Evolutionary conservation across 805 yeast genomes (phyloP).

Genomic region (Ogataea saltuana): DNA sequence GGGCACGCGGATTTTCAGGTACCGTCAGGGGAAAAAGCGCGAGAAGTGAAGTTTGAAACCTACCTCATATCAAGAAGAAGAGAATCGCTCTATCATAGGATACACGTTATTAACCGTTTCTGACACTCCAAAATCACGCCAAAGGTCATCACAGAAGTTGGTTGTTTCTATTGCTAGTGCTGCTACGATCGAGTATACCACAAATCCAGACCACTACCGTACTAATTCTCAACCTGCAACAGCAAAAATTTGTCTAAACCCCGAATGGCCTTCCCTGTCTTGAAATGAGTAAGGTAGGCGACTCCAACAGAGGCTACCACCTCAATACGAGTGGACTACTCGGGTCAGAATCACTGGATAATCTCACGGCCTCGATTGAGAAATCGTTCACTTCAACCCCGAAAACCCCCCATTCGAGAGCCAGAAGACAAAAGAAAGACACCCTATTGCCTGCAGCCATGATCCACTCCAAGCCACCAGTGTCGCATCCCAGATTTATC

Average conservation of each 20-base stretch:
- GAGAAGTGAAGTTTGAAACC: slow-evolving; percentile 7
- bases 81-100: no score
- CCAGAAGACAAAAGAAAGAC: neutral
- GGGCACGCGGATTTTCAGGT: slow-evolving; percentile 2
- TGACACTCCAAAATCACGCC: no score
- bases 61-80: neutral
- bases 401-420: neutral
- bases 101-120: no score
- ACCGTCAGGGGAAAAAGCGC: slow-evolving; percentile 6
- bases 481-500: slow-evolving; percentile 1
- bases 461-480: neutral
- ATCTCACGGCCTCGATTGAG: slow-evolving; percentile 22
- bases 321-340: slow-evolving; percentile 21
- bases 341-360: slow-evolving; percentile 19
- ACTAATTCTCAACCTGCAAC: no score
- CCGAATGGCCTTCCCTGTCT: neutral
- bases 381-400: slow-evolving; percentile 19
- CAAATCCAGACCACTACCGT: no score
- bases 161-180: no score
- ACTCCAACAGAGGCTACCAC: slow-evolving; percentile 14
- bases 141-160: no score
- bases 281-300: slow-evolving; percentile 17
- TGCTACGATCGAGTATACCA: no score
- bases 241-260: no score
- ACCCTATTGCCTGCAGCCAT: slow-evolving; percentile 9